A percentile compares a stretch with the other conserved stretches of the same genome.
phyloP scores from a whole-genome alignment of 1,284 basidiomycete species.

The Leccinum pallidistipes region DNA sequence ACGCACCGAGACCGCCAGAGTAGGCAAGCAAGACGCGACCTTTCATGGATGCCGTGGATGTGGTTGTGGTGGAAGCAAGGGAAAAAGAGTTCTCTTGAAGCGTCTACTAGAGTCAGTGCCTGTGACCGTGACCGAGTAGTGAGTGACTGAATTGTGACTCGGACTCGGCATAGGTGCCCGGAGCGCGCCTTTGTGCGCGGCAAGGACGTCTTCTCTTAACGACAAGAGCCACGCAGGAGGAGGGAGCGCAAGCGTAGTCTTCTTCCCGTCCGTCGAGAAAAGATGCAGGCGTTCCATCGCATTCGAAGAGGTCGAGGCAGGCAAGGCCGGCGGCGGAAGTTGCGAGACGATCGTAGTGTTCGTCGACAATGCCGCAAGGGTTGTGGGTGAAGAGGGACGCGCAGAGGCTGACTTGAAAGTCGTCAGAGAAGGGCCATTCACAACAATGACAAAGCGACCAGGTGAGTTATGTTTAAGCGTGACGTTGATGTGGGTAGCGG shows the following conservation, averaged over 20 bases:
- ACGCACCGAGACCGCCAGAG: conserved; percentile 95
- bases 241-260: conserved; percentile 60
- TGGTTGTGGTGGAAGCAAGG: neutral
- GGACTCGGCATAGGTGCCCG: conserved; percentile 77
- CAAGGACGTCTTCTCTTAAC: conserved; percentile 55
- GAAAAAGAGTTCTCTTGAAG: neutral
- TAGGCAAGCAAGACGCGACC: conserved; percentile 94
- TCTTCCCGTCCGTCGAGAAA: conserved; percentile 54
- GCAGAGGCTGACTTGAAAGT: conserved; percentile 55
- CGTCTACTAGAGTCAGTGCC: too few relatives aligned
- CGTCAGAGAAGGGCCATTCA: conserved; percentile 40
- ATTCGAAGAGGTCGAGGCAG: conserved; percentile 49
- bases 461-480: conserved; percentile 44
- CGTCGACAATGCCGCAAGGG: conserved; percentile 46
- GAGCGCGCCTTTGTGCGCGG: conserved; percentile 53
- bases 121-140: too few relatives aligned
- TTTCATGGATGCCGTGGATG: conserved; percentile 21
- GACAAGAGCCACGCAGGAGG: conserved; percentile 67
- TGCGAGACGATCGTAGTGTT: conserved; percentile 76
- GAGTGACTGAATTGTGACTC: too few relatives aligned
- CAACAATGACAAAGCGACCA: conserved; percentile 55
- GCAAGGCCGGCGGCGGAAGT: conserved; percentile 47
- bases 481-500: conserved; percentile 43
- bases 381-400: conserved; percentile 49
- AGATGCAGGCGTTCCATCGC: conserved; percentile 71